phyloP scores from a whole-genome alignment of 2,329 filamentous ascomycete species.

The Monosporascus sp. region DNA sequence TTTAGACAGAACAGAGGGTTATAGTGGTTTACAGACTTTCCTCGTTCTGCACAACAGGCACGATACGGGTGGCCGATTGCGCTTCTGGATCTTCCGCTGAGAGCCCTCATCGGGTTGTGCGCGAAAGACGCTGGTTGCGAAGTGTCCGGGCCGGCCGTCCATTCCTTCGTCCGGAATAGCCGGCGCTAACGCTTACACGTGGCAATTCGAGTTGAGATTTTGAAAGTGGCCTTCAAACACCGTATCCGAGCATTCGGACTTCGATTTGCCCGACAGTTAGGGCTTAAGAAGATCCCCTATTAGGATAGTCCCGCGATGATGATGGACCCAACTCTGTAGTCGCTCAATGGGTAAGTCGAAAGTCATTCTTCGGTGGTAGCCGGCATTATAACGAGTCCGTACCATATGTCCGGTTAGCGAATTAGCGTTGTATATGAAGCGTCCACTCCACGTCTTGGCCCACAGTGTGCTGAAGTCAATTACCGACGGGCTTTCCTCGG shows the following conservation, averaged over 20 bases:
- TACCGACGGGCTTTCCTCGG: not conserved
- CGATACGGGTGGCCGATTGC: slow-evolving; percentile 31
- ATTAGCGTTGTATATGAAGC: not conserved
- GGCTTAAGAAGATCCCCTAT: not conserved
- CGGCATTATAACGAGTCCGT: not conserved
- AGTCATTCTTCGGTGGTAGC: not conserved
- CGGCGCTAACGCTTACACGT: slow-evolving; percentile 15
- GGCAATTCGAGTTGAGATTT: slow-evolving; percentile 3
- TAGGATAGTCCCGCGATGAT: not conserved
- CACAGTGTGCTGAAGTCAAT: not conserved
- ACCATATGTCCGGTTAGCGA: not conserved
- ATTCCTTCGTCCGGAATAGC: slow-evolving; percentile 12
- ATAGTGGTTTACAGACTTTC: slow-evolving; percentile 23
- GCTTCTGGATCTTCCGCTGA: slow-evolving; percentile 32
- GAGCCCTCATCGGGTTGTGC: slow-evolving; percentile 28
- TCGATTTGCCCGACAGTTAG: not conserved
- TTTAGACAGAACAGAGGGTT: slow-evolving; percentile 4
- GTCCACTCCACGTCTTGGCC: not conserved
- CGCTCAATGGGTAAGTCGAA: not conserved
- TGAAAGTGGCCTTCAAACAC: too few species aligned
- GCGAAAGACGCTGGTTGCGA: slow-evolving; percentile 31
- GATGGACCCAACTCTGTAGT: not conserved
- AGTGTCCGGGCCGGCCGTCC: slow-evolving; percentile 24
- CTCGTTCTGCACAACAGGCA: slow-evolving; percentile 30
- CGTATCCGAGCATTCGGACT: too few species aligned